These are phyloP conservation scores for Mucor piriformis DNA, from an alignment of 371 early-diverging fungal genomes.

Conservation along the genomic window DNA sequence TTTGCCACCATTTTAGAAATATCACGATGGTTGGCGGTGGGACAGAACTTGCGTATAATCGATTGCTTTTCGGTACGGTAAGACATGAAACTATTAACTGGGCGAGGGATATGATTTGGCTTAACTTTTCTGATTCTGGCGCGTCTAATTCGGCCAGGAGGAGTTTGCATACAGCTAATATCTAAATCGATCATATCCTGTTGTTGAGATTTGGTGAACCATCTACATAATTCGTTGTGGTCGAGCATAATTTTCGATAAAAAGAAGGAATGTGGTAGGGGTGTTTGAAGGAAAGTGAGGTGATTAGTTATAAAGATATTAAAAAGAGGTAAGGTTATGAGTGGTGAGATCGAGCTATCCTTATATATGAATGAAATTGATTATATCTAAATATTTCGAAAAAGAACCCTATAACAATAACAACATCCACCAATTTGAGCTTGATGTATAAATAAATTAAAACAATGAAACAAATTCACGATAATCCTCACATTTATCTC, in stretches of 20 bases:
- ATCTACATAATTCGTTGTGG: conserved; percentile 2
- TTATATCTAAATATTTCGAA: not conserved
- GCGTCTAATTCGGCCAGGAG: conserved; percentile 17
- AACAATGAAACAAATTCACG: not conserved
- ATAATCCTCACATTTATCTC: not conserved
- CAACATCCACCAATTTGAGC: conserved; percentile 1
- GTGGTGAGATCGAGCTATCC: no score
- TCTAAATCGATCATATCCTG: conserved; percentile 16
- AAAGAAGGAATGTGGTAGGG: conserved; percentile 16
- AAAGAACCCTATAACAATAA: not conserved
- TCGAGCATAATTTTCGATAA: not conserved
- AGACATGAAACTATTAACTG: conserved; percentile 64
- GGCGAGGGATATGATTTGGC: conserved; percentile 47
- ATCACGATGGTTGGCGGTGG: conserved; percentile 68
- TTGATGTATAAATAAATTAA: not conserved
- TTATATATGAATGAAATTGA: not conserved
- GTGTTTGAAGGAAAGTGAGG: conserved; percentile 4
- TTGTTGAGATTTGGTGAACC: conserved; percentile 10
- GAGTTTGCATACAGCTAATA: not conserved
- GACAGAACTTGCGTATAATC: conserved; percentile 57
- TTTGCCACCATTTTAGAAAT: conserved; percentile 67
- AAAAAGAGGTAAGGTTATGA: not conserved
- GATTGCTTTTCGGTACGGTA: conserved; percentile 69
- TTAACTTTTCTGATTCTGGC: conserved; percentile 23
- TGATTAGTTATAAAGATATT: not conserved